Conservation (phyloP, 2,329 filamentous ascomycete genomes). For the Biscogniauxia sp. region DNA sequence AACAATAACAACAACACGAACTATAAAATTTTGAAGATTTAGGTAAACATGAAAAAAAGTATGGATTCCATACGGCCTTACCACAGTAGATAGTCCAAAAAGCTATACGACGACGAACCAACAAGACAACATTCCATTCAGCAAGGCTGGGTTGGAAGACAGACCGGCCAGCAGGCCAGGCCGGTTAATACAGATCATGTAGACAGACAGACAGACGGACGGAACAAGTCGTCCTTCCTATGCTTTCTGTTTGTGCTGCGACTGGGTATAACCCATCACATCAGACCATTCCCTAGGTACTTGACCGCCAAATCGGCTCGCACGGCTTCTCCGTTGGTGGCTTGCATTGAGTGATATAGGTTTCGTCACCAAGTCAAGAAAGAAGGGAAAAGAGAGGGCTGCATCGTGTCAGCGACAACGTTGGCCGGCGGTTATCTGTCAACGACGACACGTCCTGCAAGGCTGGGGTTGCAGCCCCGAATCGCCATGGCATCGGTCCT, state of each 20-base stretch:
- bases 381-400: not conserved
- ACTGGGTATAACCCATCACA: not conserved
- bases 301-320: not conserved
- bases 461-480: not conserved
- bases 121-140: too few species aligned
- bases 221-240: too few species aligned
- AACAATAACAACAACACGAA: too few species aligned
- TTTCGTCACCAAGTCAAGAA: not conserved
- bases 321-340: not conserved
- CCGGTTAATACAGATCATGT: too few species aligned
- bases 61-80: too few species aligned
- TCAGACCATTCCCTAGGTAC: not conserved
- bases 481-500: not conserved
- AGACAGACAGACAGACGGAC: too few species aligned
- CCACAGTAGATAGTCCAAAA: too few species aligned
- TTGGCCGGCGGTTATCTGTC: not conserved
- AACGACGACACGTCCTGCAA: not conserved
- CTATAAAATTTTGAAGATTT: too few species aligned
- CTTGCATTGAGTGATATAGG: not conserved
- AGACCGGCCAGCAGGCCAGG: too few species aligned
- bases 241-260: not conserved
- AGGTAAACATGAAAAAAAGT: too few species aligned
- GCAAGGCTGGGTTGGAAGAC: too few species aligned
- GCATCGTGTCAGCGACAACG: not conserved
- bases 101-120: too few species aligned